Base-by-base conservation (phyloP, 1,284 basidiomycete genomes). In the Cutaneotrichosporon cutaneum region DNA sequence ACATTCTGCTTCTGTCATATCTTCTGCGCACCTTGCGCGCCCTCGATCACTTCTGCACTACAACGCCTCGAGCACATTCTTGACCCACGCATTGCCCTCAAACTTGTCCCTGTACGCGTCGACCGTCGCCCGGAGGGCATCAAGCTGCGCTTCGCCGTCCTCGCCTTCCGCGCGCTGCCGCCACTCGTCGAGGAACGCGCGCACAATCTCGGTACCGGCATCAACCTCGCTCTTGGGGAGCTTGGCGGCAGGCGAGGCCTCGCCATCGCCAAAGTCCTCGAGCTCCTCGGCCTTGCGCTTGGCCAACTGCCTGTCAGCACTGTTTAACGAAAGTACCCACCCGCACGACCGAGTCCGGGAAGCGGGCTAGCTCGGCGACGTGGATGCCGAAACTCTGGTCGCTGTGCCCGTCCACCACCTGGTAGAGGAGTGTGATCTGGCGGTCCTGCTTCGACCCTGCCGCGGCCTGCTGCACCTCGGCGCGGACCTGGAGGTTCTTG, bases 321-420 rank as follows among this genome's bases (percentile, higher is more conserved):
- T 8, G n/a, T 51, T 18, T 14, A 7, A 32, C 3, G 14, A 27
- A n/a, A 8, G 14, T 18, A 70, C 81, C 68, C 54, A 94, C 90
- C 82, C 89, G 91, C 64, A 98, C 87, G 5, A 99, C 94, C 65
- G 87, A 88, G 60, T 94, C 90, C 0, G 95, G 96, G 80, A 99
- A 99, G 74, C 95, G 92, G 13, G 96, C 95, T 39, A 99, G 82
- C 75, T 95, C 87, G 0, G 96, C 96, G 22, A 99, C 96, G 70
- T 99, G 94, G 51, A 99, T 99, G 80, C 96, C 96, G 72, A 98
- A 97, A 74, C 92, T 94, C 78, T 98, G 95, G 74, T 99, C 95
- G 64, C 91, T 92, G 44, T 93, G 84, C 14, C 90, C 93, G n/a
- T 90, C 88, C 73, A 94, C 88, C 21, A 99, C 94, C 78, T 95